Percentiles rank a stretch among this genome's conserved stretches.
phyloP scores from a whole-genome alignment of 805 yeast genomes.

The Candida nitratophila region DNA sequence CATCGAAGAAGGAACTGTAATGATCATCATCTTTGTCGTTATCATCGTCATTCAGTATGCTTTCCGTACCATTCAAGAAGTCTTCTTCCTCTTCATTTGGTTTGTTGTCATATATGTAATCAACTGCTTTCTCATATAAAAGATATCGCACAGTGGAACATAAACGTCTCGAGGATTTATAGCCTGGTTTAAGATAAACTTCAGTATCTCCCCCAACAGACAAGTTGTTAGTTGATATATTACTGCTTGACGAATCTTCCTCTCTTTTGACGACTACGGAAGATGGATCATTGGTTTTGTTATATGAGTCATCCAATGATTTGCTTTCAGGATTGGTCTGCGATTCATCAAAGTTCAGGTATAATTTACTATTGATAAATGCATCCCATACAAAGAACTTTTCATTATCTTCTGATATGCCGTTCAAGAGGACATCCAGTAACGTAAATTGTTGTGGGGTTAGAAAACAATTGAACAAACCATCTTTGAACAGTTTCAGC shows the following conservation, averaged over 20 bases:
- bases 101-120: constrained; percentile 25
- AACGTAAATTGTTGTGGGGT: constrained; percentile 51
- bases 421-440: constrained; percentile 36
- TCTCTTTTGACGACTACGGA: neutral
- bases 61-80: constrained; percentile 9
- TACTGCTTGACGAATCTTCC: constrained; percentile 5
- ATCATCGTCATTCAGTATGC: constrained; percentile 19
- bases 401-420: constrained; percentile 11
- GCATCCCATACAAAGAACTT: constrained; percentile 32
- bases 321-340: neutral
- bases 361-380: constrained; percentile 35
- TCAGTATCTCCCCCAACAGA: constrained; percentile 22
- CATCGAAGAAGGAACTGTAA: constrained; percentile 18
- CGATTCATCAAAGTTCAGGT: constrained; percentile 17
- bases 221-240: neutral
- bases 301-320: neutral
- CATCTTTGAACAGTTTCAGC: constrained; percentile 27
- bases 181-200: constrained; percentile 38
- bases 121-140: constrained; percentile 66
- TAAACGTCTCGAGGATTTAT: constrained; percentile 42
- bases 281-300: neutral
- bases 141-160: constrained; percentile 62
- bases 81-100: constrained; percentile 47
- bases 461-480: constrained; percentile 40
- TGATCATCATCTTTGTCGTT: constrained; percentile 25